These are phyloP conservation scores for Wickerhamiella kazuoi DNA, from an alignment of 805 yeast genomes.

Conservation along the genomic window DNA sequence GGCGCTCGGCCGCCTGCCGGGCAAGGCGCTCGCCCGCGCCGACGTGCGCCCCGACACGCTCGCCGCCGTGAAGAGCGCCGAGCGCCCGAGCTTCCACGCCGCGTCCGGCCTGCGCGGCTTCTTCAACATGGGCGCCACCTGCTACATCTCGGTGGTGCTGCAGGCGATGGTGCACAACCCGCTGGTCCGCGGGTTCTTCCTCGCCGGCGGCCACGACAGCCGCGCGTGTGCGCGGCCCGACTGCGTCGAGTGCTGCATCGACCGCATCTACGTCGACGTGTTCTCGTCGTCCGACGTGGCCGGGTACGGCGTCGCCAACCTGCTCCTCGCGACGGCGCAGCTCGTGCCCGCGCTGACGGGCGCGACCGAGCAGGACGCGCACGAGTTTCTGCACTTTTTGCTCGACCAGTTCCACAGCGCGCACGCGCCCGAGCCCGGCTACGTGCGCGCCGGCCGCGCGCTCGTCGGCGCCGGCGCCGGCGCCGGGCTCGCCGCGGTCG, in stretches of 20 bases:
- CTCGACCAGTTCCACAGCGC: constrained; percentile 59
- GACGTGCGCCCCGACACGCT: neutral
- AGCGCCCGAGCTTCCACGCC: constrained; percentile 26
- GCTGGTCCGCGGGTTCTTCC: constrained; percentile 54
- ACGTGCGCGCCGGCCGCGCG: neutral
- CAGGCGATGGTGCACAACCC: constrained; percentile 89
- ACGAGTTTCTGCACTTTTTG: constrained; percentile 88
- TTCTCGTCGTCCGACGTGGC: constrained; percentile 43
- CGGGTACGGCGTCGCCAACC: constrained; percentile 66
- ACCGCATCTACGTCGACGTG: constrained; percentile 55
- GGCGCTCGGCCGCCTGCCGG: neutral
- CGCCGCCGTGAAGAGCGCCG: neutral
- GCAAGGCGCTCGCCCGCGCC: neutral
- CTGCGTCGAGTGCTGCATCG: constrained; percentile 78
- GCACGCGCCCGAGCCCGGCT: constrained; percentile 6
- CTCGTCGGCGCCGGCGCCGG: neutral
- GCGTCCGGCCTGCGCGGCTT: constrained; percentile 74
- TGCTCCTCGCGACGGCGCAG: constrained; percentile 40
- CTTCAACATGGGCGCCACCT: constrained; percentile 89
- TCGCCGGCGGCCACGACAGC: constrained; percentile 59
- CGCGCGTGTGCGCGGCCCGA: constrained; percentile 20
- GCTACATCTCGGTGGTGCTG: constrained; percentile 86
- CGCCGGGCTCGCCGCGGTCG: neutral
- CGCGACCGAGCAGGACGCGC: constrained; percentile 95
- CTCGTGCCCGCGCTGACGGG: constrained; percentile 71